Conservation (phyloP, 345 rosid genomes). For the Murraya koenigii region DNA sequence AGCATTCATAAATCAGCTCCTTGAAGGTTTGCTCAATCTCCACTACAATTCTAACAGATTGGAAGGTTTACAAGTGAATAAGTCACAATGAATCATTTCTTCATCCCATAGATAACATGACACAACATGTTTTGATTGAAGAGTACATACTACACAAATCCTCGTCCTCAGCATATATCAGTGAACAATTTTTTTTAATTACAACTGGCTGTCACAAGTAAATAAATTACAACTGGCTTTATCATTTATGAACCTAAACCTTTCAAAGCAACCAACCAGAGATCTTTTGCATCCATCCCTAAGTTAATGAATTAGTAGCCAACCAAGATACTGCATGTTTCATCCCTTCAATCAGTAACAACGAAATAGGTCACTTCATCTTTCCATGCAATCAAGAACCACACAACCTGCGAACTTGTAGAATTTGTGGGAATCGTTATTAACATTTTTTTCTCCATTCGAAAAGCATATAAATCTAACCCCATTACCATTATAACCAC, state of each 20-base stretch:
- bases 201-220: neutral
- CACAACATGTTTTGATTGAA: neutral
- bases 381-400: neutral
- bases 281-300: neutral
- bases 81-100: neutral
- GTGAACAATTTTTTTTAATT: too few species aligned
- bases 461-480: neutral
- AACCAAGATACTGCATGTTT: neutral
- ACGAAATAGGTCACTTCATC: neutral
- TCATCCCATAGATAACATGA: neutral
- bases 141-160: neutral
- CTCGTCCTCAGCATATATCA: neutral
- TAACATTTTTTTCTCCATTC: neutral
- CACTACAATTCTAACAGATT: neutral
- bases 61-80: neutral
- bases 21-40: neutral
- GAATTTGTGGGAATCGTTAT: neutral
- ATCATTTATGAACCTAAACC: neutral
- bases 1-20: neutral
- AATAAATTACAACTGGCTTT: neutral
- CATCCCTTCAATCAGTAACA: neutral
- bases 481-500: neutral
- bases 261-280: conserved; percentile 2
- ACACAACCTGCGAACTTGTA: neutral
- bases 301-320: neutral